Evolutionary conservation across 2,329 filamentous ascomycete genomes (phyloP).

Genomic region (Colletotrichum plurivorum): DNA sequence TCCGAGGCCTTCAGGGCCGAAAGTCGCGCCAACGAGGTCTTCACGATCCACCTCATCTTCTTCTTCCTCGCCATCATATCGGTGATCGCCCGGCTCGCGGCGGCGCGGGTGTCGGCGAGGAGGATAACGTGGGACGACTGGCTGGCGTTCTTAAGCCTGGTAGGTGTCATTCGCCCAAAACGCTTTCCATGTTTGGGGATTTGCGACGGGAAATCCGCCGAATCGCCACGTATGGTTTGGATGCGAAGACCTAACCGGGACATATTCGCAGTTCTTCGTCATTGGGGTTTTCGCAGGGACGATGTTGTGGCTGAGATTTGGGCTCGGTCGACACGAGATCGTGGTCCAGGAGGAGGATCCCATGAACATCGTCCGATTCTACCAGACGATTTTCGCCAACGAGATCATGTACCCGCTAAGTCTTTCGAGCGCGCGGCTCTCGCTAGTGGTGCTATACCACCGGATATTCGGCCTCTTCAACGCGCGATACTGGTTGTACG

Average conservation of each 20-base stretch:
- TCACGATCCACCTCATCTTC: constrained; percentile 14
- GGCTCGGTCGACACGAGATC: constrained; percentile 28
- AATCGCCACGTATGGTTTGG: neutral
- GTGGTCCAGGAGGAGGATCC: constrained; percentile 31
- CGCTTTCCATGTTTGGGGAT: neutral
- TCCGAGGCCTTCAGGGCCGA: constrained; percentile 28
- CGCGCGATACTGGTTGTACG: constrained; percentile 24
- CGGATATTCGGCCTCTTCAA: constrained; percentile 36
- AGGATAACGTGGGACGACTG: constrained; percentile 32
- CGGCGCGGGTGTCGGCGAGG: constrained; percentile 14
- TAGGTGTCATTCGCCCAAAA: constrained; percentile 7
- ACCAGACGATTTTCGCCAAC: constrained; percentile 35
- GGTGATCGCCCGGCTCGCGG: constrained; percentile 13
- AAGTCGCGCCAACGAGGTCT: constrained; percentile 24
- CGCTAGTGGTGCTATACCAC: constrained; percentile 31
- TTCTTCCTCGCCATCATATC: constrained; percentile 26
- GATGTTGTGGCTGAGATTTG: constrained; percentile 34
- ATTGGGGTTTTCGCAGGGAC: constrained; percentile 27
- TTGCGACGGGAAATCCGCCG: neutral
- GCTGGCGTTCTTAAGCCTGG: constrained; percentile 21
- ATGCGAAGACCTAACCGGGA: neutral
- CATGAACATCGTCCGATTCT: constrained; percentile 25
- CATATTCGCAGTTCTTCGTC: constrained; percentile 9
- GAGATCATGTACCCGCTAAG: constrained; percentile 31
- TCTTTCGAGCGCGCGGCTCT: constrained; percentile 17